Base-by-base conservation (phyloP, 306 rosid genomes). In the Rosa lucieae region DNA sequence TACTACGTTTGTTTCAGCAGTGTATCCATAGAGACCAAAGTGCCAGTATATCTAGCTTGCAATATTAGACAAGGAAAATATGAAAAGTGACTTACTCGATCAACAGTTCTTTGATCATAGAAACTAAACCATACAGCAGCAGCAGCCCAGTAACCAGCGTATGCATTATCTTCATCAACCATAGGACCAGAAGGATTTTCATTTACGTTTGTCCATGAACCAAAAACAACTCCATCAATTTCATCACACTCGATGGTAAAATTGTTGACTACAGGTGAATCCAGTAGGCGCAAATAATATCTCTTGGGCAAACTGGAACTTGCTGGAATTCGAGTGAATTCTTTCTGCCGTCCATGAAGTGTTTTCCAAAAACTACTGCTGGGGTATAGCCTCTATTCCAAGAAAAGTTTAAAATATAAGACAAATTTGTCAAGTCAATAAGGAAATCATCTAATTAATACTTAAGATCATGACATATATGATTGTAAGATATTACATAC, bases 301-400 rank as follows among this genome's bases (percentile, higher is more conserved):
- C 84, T 91, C 51, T 72, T 69, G 6, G 86, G 86, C 61, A 85
- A 79, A 81, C 62, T 88, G 82, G 94, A 81, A 73, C 82, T 86
- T 69, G 89, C 78, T 78, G 89, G 86, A 83, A 77, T 48, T 47
- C 81, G 80, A 63, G 70, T 68, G 82, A 74, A 70, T 83, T 89
- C 86, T 80, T 84, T 89, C 84, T 84, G 89, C 78, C 84, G 88
- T 83, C 56, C 84, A 78, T 81, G 86, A 85, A 88, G 91, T 37
- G 92, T 92, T 83, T 86, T 91, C 99, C 97, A 94, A 93, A 92
- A 94, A 80, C 93, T 87, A 77, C 91, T 88, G 92, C 97, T 89
- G 47, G 97, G 95, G 84, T 94, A 94, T 84, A 91, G 92, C 83
- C 95, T 92, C 99, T 94, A 84, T 83, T 73, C 81, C 85, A 72